Base-by-base conservation (phyloP, 2,329 filamentous ascomycete genomes). In the Pseudogymnoascus pannorum region DNA sequence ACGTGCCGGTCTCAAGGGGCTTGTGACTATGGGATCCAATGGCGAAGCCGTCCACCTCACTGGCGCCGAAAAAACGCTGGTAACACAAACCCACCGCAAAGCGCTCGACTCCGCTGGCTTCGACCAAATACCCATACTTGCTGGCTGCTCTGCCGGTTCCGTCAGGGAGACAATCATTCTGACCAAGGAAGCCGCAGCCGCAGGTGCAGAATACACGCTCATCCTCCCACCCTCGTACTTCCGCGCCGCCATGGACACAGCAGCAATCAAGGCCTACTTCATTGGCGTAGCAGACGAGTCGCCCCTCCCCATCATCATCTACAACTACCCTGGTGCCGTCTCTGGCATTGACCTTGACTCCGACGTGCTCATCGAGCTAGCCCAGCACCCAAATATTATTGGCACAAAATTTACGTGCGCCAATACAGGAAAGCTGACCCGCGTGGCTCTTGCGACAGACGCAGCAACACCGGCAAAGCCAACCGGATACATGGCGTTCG, bases 401-500 rank as follows among this genome's bases (percentile, higher is more conserved):
- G 91, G 91, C 65, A 92, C 90, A 61, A 96, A 96, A 75, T 95
- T 96, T 79, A 96, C 91, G 40, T 95, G 91, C 73, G 91, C 89
- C 66, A 94, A 91, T 78, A 94, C 90, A 1, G 91, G 91, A 66
- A 96, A 95, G 77, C 81, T 95, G 66, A 93, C 91, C 11, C 86
- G 91, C 31, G 89, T 96, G 4, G 90, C 91, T 5, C 75, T 82
- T 12, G 89, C 85, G 51, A 85, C 87, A 57, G 78, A 88, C 68
- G 89, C 91, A 62, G 84, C 86, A 73, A 91, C 87, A 0, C 85
- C 87, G 9, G 76, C 72, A 63, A 72, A 75, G 6, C 77, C 81
- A 64, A 83, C 79, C 18, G 85, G 84, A 9, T 95, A 92, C 78
- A 88, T 94, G 83, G 91, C 90, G 18, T 92, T 94, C 71, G 91